Evolutionary conservation across 495 filamentous ascomycete genomes (phyloP).

Genomic region (Lophiostoma macrostomum): DNA sequence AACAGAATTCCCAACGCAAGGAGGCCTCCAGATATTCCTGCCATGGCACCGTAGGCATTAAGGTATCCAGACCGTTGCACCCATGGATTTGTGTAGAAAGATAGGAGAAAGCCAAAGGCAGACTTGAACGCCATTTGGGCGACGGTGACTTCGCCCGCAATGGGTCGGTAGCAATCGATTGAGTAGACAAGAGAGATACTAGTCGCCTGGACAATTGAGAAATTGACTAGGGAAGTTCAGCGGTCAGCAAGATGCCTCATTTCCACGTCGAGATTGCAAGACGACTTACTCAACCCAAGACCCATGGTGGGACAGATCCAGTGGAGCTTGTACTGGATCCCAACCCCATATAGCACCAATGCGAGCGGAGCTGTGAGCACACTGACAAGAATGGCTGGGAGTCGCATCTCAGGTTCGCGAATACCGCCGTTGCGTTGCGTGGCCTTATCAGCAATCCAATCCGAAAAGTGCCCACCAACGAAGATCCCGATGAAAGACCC

Average conservation of each 20-base stretch:
- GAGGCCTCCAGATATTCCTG: slow-evolving; percentile 46
- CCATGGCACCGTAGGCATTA: slow-evolving; percentile 54
- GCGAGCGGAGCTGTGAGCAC: slow-evolving; percentile 47
- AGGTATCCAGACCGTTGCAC: slow-evolving; percentile 50
- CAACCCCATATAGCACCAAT: slow-evolving; percentile 52
- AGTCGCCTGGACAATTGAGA: slow-evolving; percentile 50
- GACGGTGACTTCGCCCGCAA: slow-evolving; percentile 53
- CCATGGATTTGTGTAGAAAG: slow-evolving; percentile 60
- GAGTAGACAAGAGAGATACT: slow-evolving; percentile 54
- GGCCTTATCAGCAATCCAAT: slow-evolving; percentile 50
- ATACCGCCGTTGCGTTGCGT: slow-evolving; percentile 53
- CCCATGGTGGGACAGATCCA: slow-evolving; percentile 57
- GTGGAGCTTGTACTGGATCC: slow-evolving; percentile 49
- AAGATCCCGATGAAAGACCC: slow-evolving; percentile 50
- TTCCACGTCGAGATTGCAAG: no score
- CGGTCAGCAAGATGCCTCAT: no score
- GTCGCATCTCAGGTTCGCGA: slow-evolving; percentile 56
- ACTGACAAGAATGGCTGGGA: slow-evolving; percentile 47
- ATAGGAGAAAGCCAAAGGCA: slow-evolving; percentile 56
- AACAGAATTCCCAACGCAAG: slow-evolving; percentile 45
- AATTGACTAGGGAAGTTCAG: slow-evolving; percentile 42
- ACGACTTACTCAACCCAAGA: slow-evolving; percentile 40
- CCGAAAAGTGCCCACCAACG: slow-evolving; percentile 51
- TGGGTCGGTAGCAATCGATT: slow-evolving; percentile 55
- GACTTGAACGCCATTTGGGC: slow-evolving; percentile 54